A percentile compares a stretch with the other conserved stretches of the same genome.
These are phyloP conservation scores for Podaxis rugospora DNA, from an alignment of 768 basidiomycete genomes.

Conservation along the genomic window DNA sequence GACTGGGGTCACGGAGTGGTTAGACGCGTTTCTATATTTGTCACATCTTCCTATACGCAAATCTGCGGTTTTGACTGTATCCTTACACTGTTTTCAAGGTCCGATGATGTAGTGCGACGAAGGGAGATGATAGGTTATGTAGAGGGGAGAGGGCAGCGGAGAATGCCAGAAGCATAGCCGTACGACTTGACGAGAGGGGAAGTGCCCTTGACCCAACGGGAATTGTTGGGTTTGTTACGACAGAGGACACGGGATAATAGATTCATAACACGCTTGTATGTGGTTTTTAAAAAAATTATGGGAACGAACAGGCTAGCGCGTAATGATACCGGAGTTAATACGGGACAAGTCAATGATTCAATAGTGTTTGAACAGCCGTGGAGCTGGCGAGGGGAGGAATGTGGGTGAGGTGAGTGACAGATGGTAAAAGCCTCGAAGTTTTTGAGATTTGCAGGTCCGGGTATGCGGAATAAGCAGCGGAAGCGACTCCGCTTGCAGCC, in stretches of 20 bases:
- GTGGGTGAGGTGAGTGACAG: neutral
- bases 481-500: conserved; percentile 1
- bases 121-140: conserved; percentile 2
- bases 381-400: neutral
- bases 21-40: conserved; percentile 32
- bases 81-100: conserved; percentile 28
- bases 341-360: neutral
- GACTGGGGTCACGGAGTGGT: conserved; percentile 71
- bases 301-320: neutral
- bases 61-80: conserved; percentile 15
- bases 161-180: neutral
- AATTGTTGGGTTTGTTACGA: neutral
- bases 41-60: conserved; percentile 1
- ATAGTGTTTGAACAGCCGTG: neutral
- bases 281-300: neutral
- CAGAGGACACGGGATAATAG: neutral
- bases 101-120: conserved; percentile 35
- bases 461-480: neutral
- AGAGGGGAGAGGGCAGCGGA: neutral
- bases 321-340: neutral
- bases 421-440: neutral
- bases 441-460: neutral
- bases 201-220: neutral
- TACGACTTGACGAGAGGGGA: neutral
- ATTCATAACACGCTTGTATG: conserved; percentile 5